phyloP scores from a whole-genome alignment of 2,329 filamentous ascomycete genomes.

The Gaeumannomyces sp. region DNA sequence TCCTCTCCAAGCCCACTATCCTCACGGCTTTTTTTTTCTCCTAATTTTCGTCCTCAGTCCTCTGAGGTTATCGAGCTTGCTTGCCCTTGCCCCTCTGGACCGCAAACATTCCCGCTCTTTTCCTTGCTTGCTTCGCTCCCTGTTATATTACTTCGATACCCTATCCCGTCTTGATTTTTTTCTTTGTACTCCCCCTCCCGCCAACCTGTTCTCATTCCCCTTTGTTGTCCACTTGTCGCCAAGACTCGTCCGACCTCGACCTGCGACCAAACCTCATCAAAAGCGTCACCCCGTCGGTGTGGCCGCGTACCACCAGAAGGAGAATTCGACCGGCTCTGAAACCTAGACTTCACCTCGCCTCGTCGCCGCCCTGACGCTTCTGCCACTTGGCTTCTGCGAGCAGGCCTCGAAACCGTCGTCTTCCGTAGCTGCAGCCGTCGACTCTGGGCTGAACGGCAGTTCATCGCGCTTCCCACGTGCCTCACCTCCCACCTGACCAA shows the following conservation, averaged over 20 bases:
- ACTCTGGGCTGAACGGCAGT: neutral
- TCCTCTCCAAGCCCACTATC: neutral
- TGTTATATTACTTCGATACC: neutral
- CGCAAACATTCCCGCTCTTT: neutral
- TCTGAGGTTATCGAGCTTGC: neutral
- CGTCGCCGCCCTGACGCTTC: neutral
- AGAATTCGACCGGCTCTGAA: neutral
- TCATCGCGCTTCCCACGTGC: neutral
- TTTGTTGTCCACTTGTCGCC: neutral
- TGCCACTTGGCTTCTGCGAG: neutral
- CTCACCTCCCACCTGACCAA: neutral
- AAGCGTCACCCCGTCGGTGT: neutral
- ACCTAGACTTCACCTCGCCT: neutral
- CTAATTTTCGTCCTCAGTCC: neutral
- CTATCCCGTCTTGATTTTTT: neutral
- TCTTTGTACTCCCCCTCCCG: no score
- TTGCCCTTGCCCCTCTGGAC: neutral
- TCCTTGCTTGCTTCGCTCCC: neutral
- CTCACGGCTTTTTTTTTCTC: neutral
- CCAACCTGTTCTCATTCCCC: neutral
- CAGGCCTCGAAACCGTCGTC: neutral
- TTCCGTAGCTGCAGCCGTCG: neutral
- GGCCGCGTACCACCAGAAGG: neutral
- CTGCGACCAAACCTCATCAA: neutral
- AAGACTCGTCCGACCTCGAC: neutral